Conservation (phyloP, 306 rosid species). For the Fagus sylvatica region DNA sequence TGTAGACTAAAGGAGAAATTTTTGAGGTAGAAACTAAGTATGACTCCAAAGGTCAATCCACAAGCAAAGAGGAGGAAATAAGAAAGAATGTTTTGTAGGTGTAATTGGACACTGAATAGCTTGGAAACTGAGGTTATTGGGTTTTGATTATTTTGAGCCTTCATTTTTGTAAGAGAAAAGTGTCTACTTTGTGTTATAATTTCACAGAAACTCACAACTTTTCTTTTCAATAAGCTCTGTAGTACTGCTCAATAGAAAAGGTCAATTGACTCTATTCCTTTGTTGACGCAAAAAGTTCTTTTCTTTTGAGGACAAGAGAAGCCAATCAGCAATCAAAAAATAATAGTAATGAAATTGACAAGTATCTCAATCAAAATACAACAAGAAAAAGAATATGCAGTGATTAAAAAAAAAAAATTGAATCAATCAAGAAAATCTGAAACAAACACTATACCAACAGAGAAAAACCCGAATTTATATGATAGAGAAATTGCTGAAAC, state of each 20-base stretch:
- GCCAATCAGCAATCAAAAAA: no score
- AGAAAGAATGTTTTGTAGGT: slow-evolving; percentile 39
- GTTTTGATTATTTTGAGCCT: slow-evolving; percentile 31
- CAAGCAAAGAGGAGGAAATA: slow-evolving; percentile 46
- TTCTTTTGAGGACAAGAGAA: background rate
- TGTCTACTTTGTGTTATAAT: background rate
- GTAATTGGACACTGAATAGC: slow-evolving; percentile 35
- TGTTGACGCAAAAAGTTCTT: background rate
- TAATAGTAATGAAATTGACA: no score
- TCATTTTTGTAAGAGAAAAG: slow-evolving; percentile 32
- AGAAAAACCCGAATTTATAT: background rate
- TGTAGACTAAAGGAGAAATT: slow-evolving; percentile 55
- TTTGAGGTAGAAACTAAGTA: slow-evolving; percentile 45
- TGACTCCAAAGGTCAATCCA: slow-evolving; percentile 63
- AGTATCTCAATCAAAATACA: no score
- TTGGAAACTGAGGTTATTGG: slow-evolving; percentile 39
- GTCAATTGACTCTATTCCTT: background rate
- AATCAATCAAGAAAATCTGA: slow-evolving; percentile 6
- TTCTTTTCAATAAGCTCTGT: no score
- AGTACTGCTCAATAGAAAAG: background rate
- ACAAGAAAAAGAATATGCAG: background rate
- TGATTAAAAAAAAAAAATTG: background rate
- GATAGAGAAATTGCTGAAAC: no score
- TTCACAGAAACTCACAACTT: no score
- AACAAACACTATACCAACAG: background rate